Percentiles rank a stretch among this genome's conserved stretches.
phyloP scores from a whole-genome alignment of 1,139 yeast genomes.

The Debaryomyces psychrophilus region DNA sequence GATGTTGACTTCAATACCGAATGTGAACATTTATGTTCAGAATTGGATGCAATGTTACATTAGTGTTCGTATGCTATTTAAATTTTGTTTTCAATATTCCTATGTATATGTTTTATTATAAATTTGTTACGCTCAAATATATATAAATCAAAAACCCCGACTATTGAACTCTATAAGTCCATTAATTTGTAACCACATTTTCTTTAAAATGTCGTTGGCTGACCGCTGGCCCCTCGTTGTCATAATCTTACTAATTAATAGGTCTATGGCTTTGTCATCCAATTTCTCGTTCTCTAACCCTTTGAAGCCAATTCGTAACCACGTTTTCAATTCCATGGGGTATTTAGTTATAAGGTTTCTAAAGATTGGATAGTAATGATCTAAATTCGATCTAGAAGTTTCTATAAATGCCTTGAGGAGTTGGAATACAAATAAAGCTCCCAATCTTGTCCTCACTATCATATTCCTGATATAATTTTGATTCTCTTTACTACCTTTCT shows the following conservation, averaged over 20 bases:
- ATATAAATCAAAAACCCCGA: slow-evolving; percentile 9
- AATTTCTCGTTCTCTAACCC: slow-evolving; percentile 31
- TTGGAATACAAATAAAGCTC: slow-evolving; percentile 35
- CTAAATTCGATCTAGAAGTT: slow-evolving; percentile 65
- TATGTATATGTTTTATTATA: slow-evolving; percentile 7
- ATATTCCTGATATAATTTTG: slow-evolving; percentile 38
- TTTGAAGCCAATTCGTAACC: slow-evolving; percentile 44
- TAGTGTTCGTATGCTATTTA: not conserved
- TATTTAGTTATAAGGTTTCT: slow-evolving; percentile 56
- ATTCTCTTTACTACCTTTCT: slow-evolving; percentile 55
- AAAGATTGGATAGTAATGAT: slow-evolving; percentile 56
- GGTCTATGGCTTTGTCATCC: slow-evolving; percentile 27
- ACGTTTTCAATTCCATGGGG: slow-evolving; percentile 48
- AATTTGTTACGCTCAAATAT: slow-evolving; percentile 1
- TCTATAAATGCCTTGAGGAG: slow-evolving; percentile 41
- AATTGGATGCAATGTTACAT: slow-evolving; percentile 39
- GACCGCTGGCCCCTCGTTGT: slow-evolving; percentile 67
- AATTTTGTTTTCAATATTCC: slow-evolving; percentile 2
- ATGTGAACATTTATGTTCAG: slow-evolving; percentile 57
- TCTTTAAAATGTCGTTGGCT: slow-evolving; percentile 58
- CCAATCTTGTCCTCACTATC: slow-evolving; percentile 40
- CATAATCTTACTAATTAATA: slow-evolving; percentile 57
- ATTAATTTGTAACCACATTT: slow-evolving; percentile 64
- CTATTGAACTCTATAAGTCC: slow-evolving; percentile 49
- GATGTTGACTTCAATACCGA: slow-evolving; percentile 65